A percentile compares a stretch with the other conserved stretches of the same genome.
Conservation (phyloP, 1,284 basidiomycete species). For the Puccinia novopanici region DNA sequence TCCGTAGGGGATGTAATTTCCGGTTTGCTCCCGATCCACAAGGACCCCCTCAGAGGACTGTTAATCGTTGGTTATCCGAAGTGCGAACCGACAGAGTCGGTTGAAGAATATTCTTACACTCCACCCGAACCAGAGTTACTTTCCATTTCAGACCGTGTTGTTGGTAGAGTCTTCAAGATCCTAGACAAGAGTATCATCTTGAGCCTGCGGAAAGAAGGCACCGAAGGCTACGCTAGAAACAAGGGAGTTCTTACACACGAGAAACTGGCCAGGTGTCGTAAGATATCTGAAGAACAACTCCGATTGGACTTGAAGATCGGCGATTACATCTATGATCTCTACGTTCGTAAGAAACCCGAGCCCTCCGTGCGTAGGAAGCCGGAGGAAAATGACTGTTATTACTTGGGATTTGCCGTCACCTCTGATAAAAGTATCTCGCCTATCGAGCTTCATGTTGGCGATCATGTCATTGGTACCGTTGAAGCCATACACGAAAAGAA, state of each 20-base stretch:
- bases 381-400: conserved; percentile 54
- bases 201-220: conserved; percentile 54
- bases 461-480: conserved; percentile 71
- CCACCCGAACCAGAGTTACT: neutral
- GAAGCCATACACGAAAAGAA: conserved; percentile 82
- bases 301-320: conserved; percentile 55
- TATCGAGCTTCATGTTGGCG: conserved; percentile 71
- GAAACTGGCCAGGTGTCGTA: conserved; percentile 50
- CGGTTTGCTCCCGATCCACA: conserved; percentile 82
- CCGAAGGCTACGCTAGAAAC: conserved; percentile 15
- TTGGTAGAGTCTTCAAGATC: conserved; percentile 56
- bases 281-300: conserved; percentile 53
- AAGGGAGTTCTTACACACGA: conserved; percentile 25
- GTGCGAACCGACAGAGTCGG: neutral
- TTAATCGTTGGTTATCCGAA: conserved; percentile 71
- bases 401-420: conserved; percentile 32
- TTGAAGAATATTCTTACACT: neutral
- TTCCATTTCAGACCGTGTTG: conserved; percentile 54
- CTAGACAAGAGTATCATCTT: conserved; percentile 58
- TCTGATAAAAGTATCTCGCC: neutral
- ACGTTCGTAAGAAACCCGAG: conserved; percentile 56
- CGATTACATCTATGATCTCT: conserved; percentile 55
- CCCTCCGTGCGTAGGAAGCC: conserved; percentile 53
- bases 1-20: conserved; percentile 73
- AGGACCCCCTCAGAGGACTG: conserved; percentile 80